These are phyloP conservation scores for Salvia hispanica DNA, from an alignment of 257 asterid species.

Conservation along the genomic window DNA sequence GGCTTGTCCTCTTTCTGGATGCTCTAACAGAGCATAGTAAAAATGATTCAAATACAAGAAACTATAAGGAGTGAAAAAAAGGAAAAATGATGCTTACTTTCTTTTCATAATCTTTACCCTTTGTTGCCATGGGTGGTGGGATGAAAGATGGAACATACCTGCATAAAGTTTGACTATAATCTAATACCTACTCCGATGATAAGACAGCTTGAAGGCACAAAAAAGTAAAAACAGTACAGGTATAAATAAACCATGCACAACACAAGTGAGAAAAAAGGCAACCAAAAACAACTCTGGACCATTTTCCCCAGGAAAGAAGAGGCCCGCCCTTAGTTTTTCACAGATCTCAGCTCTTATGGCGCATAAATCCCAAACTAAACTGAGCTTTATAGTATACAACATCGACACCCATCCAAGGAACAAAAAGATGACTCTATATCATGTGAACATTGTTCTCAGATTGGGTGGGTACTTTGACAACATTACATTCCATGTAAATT, in stretches of 20 bases:
- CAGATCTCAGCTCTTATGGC: not conserved
- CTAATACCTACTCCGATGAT: slow-evolving; percentile 46
- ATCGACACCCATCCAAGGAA: slow-evolving; percentile 12
- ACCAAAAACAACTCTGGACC: too few species aligned
- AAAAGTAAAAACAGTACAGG: slow-evolving; percentile 2
- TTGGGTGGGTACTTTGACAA: not conserved
- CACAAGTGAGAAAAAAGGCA: not conserved
- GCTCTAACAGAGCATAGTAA: slow-evolving; percentile 25
- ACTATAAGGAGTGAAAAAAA: slow-evolving; percentile 6
- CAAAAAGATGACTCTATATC: not conserved
- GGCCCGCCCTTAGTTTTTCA: not conserved
- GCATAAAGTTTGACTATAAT: slow-evolving; percentile 60
- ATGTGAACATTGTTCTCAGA: not conserved
- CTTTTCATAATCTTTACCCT: slow-evolving; percentile 78
- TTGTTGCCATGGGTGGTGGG: slow-evolving; percentile 92
- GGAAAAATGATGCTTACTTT: slow-evolving; percentile 52
- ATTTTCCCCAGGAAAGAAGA: not conserved
- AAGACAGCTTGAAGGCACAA: slow-evolving; percentile 30
- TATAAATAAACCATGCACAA: slow-evolving; percentile 7
- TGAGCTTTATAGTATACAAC: not conserved
- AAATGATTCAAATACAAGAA: slow-evolving; percentile 22
- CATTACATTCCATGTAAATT: not conserved
- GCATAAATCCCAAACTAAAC: slow-evolving; percentile 15
- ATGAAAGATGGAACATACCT: slow-evolving; percentile 97
- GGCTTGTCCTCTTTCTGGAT: slow-evolving; percentile 86